Base-by-base conservation (phyloP, 1,139 yeast genomes). In the Barnettozyma hawaiiensis region DNA sequence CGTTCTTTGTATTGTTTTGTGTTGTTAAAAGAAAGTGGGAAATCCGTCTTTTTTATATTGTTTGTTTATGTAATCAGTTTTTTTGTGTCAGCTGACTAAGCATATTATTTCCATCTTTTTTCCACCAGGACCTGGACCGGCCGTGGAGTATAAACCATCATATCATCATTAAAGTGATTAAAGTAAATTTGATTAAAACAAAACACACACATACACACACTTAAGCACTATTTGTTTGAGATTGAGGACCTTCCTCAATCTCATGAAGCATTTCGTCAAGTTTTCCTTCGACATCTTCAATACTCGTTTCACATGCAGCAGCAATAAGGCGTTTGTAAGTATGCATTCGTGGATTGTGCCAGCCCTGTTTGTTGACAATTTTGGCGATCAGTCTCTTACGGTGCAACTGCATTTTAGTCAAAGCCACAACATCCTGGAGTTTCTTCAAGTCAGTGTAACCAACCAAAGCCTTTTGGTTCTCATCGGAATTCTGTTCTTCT, bases 281-380 rank as follows among this genome's bases (percentile, higher is more conserved):
- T 28, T 48, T 53, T 49, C 81, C 85, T 28, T 81, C 73, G 43
- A 86, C 81, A 49, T 89, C 95, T 51, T 82, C 86, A 32, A 81
- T 73, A 35, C 76, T 78, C 42, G 89, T 75, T 33, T 87, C 95
- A 54, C 97, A 87, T 46, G 94, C 83, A 48, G 81, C 73, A 41
- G 96, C 81, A 41, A 92, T 81, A 59, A 92, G 73, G 54, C 83
- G 77, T 52, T 95, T 73, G 66, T 89, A 92, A 55, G 86, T 84
- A 57, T 81, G 81, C 74, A 89, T 80, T 60, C 82, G 85, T 10
- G 52, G 44, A 40, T 57, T 46, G 23, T 44, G 42, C 3, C 38
- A 31, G 3, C 78, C 75, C 53, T 72, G 70, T 32, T 71, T 60
- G 34, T 62, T 65, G 19, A 77, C 67, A 12, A 74, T 67, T 40